Evolutionary conservation across 2,329 filamentous ascomycete genomes (phyloP), one percentile per base, ranked within the genome.

Genomic region (Chaetothyriales sp.): DNA sequence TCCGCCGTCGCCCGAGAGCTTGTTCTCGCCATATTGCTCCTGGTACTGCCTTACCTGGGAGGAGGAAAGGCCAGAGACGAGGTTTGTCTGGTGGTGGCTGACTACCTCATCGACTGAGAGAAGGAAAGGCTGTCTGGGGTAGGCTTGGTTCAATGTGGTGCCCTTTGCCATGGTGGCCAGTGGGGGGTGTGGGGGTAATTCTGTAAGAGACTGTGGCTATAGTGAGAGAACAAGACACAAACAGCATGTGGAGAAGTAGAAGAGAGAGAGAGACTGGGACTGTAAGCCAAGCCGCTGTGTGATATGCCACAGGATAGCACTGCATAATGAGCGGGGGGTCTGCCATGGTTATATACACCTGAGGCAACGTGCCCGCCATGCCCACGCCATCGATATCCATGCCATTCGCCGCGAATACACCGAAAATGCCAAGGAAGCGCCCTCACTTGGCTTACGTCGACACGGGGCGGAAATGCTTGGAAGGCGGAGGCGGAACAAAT

Each of bases 1-100:
- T 1, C 63, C 73, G 18, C 68, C 70, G 43, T 68, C 68, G 2
- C 63, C 67, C 18, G 68, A 68, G 1, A 78, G 65, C 47, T 74
- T 70, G 56, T 77, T 78, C 8, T 65, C 60, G 32, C 74, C 74
- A 66, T 72, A 73, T 50, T 70, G 65, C n/a, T 66, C 61, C 22
- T 72, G 64, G 26, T 72, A 64, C 44, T 68, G 60, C 52, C 66
- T 64, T 18, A 71, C 72, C 52, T 73, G 70, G 32, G 59, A 59
- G 9, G 62, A 67, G 18, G 52, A 55, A 28, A 78, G 64, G 48
- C 75, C 75, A 56, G 73, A 71, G 39, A 74, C 71, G 49, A 67
- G 53, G 53, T 73, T 67, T 46, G 73, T 72, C 32, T 68, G 60
- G 43, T 74, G 65, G 53, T 75, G 64, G 44, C 68, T 61, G 20